Percentiles rank a stretch among this genome's conserved stretches.
phyloP scores from a whole-genome alignment of 2,329 filamentous ascomycete genomes.

The Verticillium nonalfalfae region DNA sequence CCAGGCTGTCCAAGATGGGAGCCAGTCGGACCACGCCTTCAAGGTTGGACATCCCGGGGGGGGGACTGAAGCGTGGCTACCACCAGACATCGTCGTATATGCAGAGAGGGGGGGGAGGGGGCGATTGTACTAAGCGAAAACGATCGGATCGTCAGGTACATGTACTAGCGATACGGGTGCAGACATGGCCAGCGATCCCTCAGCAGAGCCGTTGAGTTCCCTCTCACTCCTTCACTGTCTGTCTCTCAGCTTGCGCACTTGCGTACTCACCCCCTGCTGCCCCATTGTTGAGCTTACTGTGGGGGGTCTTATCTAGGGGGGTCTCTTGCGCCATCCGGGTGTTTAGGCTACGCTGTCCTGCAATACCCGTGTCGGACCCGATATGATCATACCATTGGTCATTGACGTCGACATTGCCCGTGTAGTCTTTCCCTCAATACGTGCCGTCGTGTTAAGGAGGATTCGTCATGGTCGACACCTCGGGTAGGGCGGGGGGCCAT shows the following conservation, averaged over 20 bases:
- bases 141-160: neutral
- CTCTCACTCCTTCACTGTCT: too few species aligned
- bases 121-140: neutral
- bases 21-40: neutral
- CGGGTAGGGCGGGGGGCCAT: neutral
- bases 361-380: neutral
- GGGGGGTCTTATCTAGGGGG: neutral
- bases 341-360: neutral
- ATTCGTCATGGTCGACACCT: neutral
- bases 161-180: neutral
- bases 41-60: neutral
- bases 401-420: neutral
- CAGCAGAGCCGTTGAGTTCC: too few species aligned
- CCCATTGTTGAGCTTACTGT: neutral
- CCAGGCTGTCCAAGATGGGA: neutral
- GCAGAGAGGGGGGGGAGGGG: neutral
- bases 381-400: neutral
- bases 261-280: neutral
- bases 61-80: neutral
- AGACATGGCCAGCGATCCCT: neutral
- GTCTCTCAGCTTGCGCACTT: too few species aligned
- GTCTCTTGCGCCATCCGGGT: neutral
- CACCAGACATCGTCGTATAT: neutral
- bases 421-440: neutral
- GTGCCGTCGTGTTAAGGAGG: neutral